Evolutionary conservation across 805 yeast genomes (phyloP), one percentile per base, ranked within the genome.

Genomic region (Wickerhamiella sergipiensis): DNA sequence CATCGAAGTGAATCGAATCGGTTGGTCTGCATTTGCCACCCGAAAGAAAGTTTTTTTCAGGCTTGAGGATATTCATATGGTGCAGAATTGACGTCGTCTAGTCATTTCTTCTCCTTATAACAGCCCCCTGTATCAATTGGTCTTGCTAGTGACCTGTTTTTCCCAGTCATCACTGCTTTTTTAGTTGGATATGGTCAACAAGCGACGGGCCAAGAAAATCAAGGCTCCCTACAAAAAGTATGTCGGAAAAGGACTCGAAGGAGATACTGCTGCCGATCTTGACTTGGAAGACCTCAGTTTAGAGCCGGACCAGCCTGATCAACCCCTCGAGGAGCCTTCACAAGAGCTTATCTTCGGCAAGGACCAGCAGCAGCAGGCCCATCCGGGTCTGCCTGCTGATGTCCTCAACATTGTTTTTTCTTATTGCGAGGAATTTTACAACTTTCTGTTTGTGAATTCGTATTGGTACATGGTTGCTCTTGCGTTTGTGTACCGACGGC

Each of bases 171-270:
- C 40, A 36, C 7, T 12, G 12, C 33, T 29, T 29, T 29, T 12
- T 12, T 29, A 12, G 9, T 29, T 29, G 29, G 23, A 15, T 9
- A 88, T 88, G 81, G 96, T 88, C 33, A 88, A 88, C 67, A 88
- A 87, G 66, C 69, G 89, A 61, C 76, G 97, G 64, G 88, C 95
- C 10, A 83, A 83, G 72, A 83, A 88, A 72, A 71, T 76, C 46
- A 80, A 81, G 55, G 87, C 88, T 51, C 88, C 89, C 6, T 88
- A 85, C 67, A 75, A 80, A 65, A 76, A 81, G 65, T 86, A 85
- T 64, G 87, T 77, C 8, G 71, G 73, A 24, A 47, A 57, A 23
- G 52, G 64, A 43, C 45, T 46, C 43, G 44, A 56, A 49, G 31
- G 56, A 52, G 47, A 42, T 49, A 23, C 26, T 44, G 49, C 33